Base-by-base conservation (phyloP, 2,329 filamentous ascomycete species). In the Xylaria sp. region DNA sequence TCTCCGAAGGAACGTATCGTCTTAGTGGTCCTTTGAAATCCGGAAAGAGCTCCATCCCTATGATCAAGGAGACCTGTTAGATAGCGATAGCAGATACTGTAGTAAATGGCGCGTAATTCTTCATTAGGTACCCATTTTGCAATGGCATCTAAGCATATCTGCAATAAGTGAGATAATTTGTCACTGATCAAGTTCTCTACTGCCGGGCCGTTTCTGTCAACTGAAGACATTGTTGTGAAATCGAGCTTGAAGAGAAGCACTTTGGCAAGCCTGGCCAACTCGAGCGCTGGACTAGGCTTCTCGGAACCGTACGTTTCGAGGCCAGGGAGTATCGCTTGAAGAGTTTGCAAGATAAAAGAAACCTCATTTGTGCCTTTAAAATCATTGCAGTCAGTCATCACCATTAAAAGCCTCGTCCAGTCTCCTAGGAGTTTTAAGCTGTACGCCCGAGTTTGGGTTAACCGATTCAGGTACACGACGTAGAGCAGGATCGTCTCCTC, bases 1-100 rank as follows among this genome's bases (percentile, higher is more conserved):
- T 93, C 92, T 47, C 96, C 94, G 53, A 87, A 87, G 13, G 85
- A 79, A 59, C 84, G 83, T 48, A 93, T 90, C 4, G 91, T 89
- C 78, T 93, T 93, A 73, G 97, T 86, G 0, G 92, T 91, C 77
- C 92, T 87, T 32, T 82, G 80, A 21, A 85, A 83, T 44, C 82
- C 84, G 1, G 84, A 81, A 16, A 79, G 78, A 50, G 83, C 78
- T 10, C 83, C 82, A 62, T 86, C 81, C 47, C 86, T 83, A 59
- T 86, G 81, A 68, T 88, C 84, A 8, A 87, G 81, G 73, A 94
- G 91, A 51, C 91, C 90, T 4, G 89, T 88, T 61, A 97, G 85
- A 78, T 97, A 97, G 23, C 92, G 90, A 78, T 94, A 95, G 82
- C 92, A 94, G 74, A 97, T 97, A 75, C 92, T 92, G 80, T 98